These are phyloP conservation scores for Climacium dendroides DNA, from an alignment of 225 moss, liverwort and hornwort genomes.

Conservation along the genomic window DNA sequence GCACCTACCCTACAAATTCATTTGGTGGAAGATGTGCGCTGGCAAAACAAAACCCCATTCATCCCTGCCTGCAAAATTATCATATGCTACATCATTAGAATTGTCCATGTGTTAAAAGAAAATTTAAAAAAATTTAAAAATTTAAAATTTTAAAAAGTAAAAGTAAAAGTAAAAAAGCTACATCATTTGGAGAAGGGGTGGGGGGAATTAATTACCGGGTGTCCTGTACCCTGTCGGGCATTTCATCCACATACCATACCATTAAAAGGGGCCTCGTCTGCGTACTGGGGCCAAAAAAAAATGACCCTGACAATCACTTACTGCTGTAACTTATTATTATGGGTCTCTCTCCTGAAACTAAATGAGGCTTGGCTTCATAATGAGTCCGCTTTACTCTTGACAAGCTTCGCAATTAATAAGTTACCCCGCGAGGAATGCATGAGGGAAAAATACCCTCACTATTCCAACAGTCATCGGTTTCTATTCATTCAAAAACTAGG, in stretches of 20 bases:
- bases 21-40: neutral
- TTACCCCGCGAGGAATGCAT: accelerated
- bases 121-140: too few species aligned
- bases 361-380: neutral
- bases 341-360: neutral
- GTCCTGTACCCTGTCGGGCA: neutral
- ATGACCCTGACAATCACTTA: neutral
- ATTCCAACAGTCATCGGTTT: neutral
- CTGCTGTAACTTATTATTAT: neutral
- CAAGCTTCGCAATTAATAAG: neutral
- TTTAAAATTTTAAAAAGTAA: too few species aligned
- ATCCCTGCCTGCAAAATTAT: neutral
- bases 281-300: neutral
- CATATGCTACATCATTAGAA: too few species aligned
- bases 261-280: neutral
- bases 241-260: neutral
- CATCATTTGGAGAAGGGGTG: neutral
- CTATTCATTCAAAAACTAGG: too few species aligned
- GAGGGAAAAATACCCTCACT: neutral
- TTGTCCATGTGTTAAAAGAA: too few species aligned
- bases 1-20: neutral
- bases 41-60: neutral
- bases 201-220: neutral
- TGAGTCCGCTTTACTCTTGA: neutral
- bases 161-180: too few species aligned